phyloP scores from a whole-genome alignment of 768 basidiomycete species.

The Collybia nuda region DNA sequence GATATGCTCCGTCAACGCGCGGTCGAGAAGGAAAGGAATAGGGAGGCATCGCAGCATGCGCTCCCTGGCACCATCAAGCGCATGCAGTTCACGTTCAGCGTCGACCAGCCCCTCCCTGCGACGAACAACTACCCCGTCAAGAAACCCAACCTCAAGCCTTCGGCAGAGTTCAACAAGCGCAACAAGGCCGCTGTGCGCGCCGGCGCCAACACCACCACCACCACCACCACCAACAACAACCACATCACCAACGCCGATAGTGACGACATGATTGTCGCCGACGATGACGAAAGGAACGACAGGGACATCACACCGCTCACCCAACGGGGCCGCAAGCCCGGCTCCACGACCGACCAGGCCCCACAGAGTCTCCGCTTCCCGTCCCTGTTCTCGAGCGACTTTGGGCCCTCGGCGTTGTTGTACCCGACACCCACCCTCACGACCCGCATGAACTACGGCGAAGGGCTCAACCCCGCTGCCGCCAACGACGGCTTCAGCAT shows the following conservation, averaged over 20 bases:
- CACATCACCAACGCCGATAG: constrained; percentile 22
- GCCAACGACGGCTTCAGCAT: constrained; percentile 59
- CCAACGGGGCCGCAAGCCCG: constrained; percentile 24
- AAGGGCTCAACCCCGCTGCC: constrained; percentile 55
- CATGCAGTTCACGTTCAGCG: constrained; percentile 89
- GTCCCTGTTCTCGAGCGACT: constrained; percentile 69
- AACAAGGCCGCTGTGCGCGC: constrained; percentile 24
- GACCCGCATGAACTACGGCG: constrained; percentile 74
- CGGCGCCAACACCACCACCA: too few relatives aligned
- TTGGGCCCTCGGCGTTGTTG: constrained; percentile 76
- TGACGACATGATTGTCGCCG: constrained; percentile 12
- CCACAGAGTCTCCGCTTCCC: constrained; percentile 61
- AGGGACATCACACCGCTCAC: constrained; percentile 40
- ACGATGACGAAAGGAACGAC: constrained; percentile 28
- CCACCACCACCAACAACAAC: too few relatives aligned
- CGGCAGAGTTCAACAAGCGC: constrained; percentile 59
- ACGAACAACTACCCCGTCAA: constrained; percentile 48
- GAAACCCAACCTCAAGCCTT: constrained; percentile 69
- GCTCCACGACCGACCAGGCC: constrained; percentile 5
- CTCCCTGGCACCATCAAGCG: constrained; percentile 76
- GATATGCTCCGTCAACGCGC: constrained; percentile 83
- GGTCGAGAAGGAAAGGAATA: constrained; percentile 76
- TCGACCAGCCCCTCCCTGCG: constrained; percentile 64
- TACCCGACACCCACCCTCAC: constrained; percentile 67
- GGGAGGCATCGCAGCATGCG: constrained; percentile 64